Conservation (phyloP, 441 rosid species). For the Erodium moschatum region DNA sequence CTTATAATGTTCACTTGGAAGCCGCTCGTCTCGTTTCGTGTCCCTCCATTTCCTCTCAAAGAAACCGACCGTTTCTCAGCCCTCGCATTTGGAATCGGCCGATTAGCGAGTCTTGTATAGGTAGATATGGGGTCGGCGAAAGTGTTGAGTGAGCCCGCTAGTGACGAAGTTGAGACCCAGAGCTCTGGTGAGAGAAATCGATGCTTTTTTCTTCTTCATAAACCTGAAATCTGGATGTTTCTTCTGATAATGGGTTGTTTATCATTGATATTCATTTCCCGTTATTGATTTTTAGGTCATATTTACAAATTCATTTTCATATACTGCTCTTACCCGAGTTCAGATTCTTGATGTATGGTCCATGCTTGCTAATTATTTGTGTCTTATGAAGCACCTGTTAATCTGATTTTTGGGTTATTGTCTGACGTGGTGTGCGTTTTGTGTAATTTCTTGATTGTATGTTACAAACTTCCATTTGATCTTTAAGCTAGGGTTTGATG, state of each 20-base stretch:
- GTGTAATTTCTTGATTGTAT: background rate
- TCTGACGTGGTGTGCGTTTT: background rate
- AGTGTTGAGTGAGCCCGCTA: background rate
- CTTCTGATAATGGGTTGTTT: too few species aligned
- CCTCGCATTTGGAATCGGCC: conserved; percentile 8
- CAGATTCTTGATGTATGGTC: background rate
- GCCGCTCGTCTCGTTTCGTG: background rate
- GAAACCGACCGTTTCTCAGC: background rate
- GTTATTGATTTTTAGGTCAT: too few species aligned
- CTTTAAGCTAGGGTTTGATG: background rate
- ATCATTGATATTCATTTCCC: too few species aligned
- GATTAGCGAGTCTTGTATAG: background rate
- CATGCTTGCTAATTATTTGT: background rate
- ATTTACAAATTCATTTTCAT: too few species aligned
- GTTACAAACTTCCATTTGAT: background rate
- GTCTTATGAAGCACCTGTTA: background rate
- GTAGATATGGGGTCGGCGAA: conserved; percentile 7
- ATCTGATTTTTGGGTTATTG: background rate
- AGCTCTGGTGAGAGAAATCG: conserved; percentile 3
- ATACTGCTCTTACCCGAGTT: background rate
- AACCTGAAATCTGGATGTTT: background rate
- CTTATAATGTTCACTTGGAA: background rate
- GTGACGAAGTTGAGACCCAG: background rate
- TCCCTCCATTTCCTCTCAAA: background rate
- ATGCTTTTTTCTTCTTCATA: background rate